Conservation (phyloP, 1,284 basidiomycete genomes). For the Ganoderma lingzhi region DNA sequence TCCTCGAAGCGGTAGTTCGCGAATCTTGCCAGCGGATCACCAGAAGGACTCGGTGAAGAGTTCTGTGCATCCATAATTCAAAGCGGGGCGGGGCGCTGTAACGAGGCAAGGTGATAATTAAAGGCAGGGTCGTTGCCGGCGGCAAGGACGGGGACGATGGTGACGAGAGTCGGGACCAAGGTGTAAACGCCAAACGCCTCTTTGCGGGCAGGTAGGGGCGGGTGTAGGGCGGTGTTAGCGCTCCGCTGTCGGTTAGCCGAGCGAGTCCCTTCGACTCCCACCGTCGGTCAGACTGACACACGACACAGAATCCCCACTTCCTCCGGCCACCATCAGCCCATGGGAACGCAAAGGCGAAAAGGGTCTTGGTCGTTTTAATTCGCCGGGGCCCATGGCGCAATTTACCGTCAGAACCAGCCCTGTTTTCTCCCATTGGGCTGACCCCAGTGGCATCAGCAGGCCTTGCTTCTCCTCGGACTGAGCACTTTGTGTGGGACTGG, state of each 20-base stretch:
- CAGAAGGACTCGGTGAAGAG: not conserved
- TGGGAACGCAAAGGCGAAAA: not conserved
- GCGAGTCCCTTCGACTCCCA: not conserved
- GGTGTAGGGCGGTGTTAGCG: conserved; percentile 1
- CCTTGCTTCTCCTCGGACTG: not conserved
- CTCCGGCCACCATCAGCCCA: not conserved
- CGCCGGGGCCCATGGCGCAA: not conserved
- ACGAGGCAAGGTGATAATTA: conserved; percentile 5
- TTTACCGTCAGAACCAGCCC: conserved; percentile 1
- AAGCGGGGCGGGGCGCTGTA: not conserved
- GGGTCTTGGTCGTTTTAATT: not conserved
- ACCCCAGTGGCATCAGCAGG: not conserved
- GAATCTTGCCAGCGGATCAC: conserved; percentile 17
- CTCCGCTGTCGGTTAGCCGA: not conserved
- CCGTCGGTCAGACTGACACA: not conserved
- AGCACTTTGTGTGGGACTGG: not conserved
- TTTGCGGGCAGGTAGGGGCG: not conserved
- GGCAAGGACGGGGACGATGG: not conserved
- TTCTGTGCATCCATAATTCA: conserved; percentile 1
- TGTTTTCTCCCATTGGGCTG: not conserved
- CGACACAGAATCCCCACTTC: not conserved
- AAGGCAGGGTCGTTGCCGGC: conserved; percentile 1
- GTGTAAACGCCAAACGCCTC: conserved; percentile 6
- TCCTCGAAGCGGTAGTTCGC: conserved; percentile 55
- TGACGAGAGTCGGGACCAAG: conserved; percentile 4